Evolutionary conservation across 345 rosid species (phyloP).

Genomic region (Psidium friedrichsthalianum): DNA sequence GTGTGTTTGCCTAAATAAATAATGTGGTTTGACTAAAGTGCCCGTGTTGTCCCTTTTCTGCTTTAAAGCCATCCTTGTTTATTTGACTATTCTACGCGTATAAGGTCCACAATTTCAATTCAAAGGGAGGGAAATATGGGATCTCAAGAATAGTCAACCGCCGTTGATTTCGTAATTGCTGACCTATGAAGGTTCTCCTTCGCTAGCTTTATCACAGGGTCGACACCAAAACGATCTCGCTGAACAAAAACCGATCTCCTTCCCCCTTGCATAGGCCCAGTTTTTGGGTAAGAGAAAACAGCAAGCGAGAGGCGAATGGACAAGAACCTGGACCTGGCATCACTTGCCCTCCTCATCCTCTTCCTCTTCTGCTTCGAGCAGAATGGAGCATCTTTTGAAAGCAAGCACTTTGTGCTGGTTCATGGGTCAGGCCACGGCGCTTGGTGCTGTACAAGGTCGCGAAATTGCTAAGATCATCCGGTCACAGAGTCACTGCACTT

Average conservation of each 20-base stretch:
- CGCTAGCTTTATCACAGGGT: neutral
- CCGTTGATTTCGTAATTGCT: neutral
- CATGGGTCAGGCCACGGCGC: slow-evolving; percentile 36
- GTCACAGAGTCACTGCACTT: slow-evolving; percentile 16
- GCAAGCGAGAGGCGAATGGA: neutral
- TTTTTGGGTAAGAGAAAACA: neutral
- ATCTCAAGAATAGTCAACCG: neutral
- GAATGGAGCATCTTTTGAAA: neutral
- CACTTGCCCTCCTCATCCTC: neutral
- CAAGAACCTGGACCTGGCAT: neutral
- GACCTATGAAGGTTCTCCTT: neutral
- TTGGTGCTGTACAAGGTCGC: slow-evolving; percentile 29
- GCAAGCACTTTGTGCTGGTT: slow-evolving; percentile 23
- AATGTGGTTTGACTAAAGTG: neutral
- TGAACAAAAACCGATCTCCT: neutral
- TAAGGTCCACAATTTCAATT: neutral
- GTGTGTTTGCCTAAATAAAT: neutral
- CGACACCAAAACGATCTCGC: neutral
- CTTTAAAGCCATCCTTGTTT: neutral
- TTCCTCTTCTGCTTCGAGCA: neutral
- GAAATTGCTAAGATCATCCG: slow-evolving; percentile 10
- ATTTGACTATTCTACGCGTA: neutral
- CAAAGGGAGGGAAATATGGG: neutral
- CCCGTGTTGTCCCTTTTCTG: neutral
- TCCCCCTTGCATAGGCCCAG: neutral